phyloP scores from a whole-genome alignment of 306 rosid species.

The Ormosia semicastrata region DNA sequence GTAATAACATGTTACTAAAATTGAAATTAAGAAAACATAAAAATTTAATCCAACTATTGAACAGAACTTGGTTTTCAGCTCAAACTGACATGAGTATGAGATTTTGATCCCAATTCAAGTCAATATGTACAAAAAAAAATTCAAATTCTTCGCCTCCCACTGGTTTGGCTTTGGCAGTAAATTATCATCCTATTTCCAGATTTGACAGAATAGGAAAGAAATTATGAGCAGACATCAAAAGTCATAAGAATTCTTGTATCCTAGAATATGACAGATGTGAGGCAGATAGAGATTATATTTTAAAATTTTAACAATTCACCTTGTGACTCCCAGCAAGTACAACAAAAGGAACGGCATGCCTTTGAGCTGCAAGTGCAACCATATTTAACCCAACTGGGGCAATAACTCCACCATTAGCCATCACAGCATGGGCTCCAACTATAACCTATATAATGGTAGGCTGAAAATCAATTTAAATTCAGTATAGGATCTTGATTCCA shows the following conservation, averaged over 20 bases:
- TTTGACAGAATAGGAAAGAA: slow-evolving; percentile 1
- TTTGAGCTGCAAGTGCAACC: slow-evolving; percentile 98
- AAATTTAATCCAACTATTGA: not conserved
- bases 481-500: not conserved
- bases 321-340: slow-evolving; percentile 99
- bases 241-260: not conserved
- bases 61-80: not conserved
- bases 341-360: slow-evolving; percentile 98
- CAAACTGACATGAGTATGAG: not conserved
- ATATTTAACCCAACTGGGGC: slow-evolving; percentile 94
- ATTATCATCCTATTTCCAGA: slow-evolving; percentile 3
- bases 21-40: not conserved
- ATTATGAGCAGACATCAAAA: not conserved
- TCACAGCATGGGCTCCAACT: slow-evolving; percentile 98
- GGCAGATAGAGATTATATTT: slow-evolving; percentile 3
- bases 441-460: slow-evolving; percentile 66
- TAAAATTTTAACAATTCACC: slow-evolving; percentile 47
- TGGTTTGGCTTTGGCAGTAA: slow-evolving; percentile 1
- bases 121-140: not conserved
- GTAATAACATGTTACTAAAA: not conserved
- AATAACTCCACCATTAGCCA: slow-evolving; percentile 98
- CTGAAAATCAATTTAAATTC: slow-evolving; percentile 26
- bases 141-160: not conserved
- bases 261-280: slow-evolving; percentile 1
- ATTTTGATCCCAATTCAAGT: not conserved